These are phyloP conservation scores for Cercophora sp. DNA, from an alignment of 495 filamentous ascomycete genomes.

Conservation along the genomic window DNA sequence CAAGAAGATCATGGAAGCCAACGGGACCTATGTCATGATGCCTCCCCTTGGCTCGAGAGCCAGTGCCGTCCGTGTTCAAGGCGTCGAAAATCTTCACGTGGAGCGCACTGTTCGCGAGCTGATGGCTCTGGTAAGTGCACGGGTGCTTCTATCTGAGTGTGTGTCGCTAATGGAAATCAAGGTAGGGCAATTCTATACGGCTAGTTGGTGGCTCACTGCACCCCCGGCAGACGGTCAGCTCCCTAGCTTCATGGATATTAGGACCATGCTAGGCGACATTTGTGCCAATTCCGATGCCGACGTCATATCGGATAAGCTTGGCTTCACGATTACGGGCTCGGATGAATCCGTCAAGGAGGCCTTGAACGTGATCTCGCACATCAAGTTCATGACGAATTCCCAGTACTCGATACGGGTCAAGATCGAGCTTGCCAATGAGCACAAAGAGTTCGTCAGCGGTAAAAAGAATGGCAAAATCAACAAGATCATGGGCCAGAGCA, in stretches of 20 bases:
- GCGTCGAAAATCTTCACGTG: slow-evolving; percentile 83
- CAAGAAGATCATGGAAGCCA: slow-evolving; percentile 93
- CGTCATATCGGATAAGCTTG: slow-evolving; percentile 86
- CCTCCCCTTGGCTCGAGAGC: slow-evolving; percentile 78
- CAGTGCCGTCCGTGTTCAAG: slow-evolving; percentile 80
- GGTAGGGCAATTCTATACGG: slow-evolving; percentile 96
- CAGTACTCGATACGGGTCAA: slow-evolving; percentile 93
- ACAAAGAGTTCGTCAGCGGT: slow-evolving; percentile 98
- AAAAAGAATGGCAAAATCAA: slow-evolving; percentile 99
- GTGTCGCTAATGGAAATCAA: slow-evolving; percentile 28
- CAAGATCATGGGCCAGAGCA: slow-evolving; percentile 99
- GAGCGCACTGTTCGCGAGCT: slow-evolving; percentile 92
- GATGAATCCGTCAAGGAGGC: slow-evolving; percentile 94
- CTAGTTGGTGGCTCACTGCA: slow-evolving; percentile 84
- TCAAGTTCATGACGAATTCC: slow-evolving; percentile 80
- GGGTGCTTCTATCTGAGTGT: too few species aligned
- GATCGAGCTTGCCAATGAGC: slow-evolving; percentile 97
- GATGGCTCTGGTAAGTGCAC: slow-evolving; percentile 80
- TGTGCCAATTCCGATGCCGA: slow-evolving; percentile 94
- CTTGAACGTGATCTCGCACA: slow-evolving; percentile 85
- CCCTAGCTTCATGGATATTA: slow-evolving; percentile 71
- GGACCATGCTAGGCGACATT: slow-evolving; percentile 89
- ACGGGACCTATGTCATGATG: slow-evolving; percentile 89
- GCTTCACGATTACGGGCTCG: slow-evolving; percentile 89
- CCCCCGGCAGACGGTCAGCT: slow-evolving; percentile 67